These are phyloP conservation scores for Bigelowiella natans DNA, from an alignment of 78 protist species.

Conservation along the genomic window DNA sequence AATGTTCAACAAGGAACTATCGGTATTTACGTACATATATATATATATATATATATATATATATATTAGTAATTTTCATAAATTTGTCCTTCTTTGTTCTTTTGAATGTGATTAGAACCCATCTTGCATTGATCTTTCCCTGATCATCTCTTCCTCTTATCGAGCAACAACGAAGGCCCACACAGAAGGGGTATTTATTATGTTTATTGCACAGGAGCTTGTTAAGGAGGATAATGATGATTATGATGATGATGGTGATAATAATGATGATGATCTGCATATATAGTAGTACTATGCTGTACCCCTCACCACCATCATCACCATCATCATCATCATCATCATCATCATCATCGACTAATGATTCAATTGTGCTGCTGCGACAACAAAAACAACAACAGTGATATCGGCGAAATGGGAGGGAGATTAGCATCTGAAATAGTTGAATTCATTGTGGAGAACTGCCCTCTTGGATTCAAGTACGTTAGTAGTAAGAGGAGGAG, in stretches of 20 bases:
- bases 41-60: neutral
- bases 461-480: neutral
- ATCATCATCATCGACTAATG: neutral
- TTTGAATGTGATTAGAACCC: neutral
- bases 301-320: neutral
- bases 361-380: neutral
- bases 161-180: neutral
- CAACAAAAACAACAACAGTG: neutral
- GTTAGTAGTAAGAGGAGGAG: neutral
- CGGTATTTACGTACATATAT: neutral
- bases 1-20: neutral
- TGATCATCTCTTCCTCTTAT: constrained; percentile 7
- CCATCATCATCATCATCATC: neutral
- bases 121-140: neutral
- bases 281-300: neutral
- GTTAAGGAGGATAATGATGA: too few species aligned
- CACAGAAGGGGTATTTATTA: neutral
- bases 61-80: neutral
- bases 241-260: too few species aligned
- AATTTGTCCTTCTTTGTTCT: neutral
- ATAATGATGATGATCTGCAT: neutral
- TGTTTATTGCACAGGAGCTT: too few species aligned
- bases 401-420: constrained; percentile 4
- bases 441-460: neutral
- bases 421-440: neutral